Percentiles rank a stretch among this genome's conserved stretches.
phyloP scores from a whole-genome alignment of 495 filamentous ascomycete genomes.

The Bathelium albidoporum region DNA sequence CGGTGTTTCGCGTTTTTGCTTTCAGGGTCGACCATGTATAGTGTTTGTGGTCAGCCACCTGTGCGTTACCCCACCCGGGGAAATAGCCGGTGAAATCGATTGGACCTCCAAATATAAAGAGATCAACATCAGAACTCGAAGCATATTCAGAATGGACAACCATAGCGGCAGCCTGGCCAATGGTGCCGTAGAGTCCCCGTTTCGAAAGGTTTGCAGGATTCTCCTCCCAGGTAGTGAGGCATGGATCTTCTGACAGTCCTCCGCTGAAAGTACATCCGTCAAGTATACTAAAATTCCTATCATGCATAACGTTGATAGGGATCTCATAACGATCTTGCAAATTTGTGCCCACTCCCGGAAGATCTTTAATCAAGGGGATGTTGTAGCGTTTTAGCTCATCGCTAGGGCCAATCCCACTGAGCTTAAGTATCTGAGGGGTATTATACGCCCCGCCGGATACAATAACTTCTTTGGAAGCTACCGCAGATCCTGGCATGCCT shows the following conservation, averaged over 20 bases:
- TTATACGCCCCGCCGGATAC: constrained; percentile 53
- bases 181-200: background rate
- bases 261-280: constrained; percentile 10
- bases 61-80: constrained; percentile 31
- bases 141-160: background rate
- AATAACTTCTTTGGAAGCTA: constrained; percentile 29
- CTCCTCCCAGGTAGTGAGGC: constrained; percentile 3
- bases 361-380: constrained; percentile 44
- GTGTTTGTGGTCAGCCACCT: constrained; percentile 26
- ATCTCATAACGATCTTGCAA: constrained; percentile 54
- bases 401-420: constrained; percentile 49
- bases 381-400: constrained; percentile 37
- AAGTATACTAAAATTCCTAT: constrained; percentile 6
- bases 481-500: background rate
- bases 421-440: constrained; percentile 53
- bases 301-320: constrained; percentile 30
- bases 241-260: constrained; percentile 17
- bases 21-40: constrained; percentile 29
- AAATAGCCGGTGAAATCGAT: constrained; percentile 47
- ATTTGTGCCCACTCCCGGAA: constrained; percentile 54
- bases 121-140: constrained; percentile 2
- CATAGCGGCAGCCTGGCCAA: constrained; percentile 1
- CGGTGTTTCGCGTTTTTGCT: constrained; percentile 21
- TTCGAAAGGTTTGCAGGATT: background rate
- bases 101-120: constrained; percentile 19